These are phyloP conservation scores for Pythium rishiriense DNA, from an alignment of 352 stramenopile species.

Conservation along the genomic window DNA sequence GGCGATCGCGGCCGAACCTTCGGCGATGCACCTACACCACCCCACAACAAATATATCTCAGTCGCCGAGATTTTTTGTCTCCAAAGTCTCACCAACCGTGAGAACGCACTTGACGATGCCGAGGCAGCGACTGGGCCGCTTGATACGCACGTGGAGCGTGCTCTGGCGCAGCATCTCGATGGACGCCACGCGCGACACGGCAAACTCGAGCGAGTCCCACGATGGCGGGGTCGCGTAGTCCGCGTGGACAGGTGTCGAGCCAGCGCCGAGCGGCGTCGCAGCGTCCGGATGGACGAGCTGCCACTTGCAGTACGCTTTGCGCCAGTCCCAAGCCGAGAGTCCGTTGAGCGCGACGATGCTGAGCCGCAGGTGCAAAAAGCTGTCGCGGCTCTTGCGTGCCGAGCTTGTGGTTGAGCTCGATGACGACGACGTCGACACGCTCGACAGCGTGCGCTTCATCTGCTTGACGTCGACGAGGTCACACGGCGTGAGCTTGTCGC, in stretches of 20 bases:
- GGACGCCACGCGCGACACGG: neutral
- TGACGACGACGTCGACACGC: neutral
- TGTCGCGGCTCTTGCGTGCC: neutral
- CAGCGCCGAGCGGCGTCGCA: neutral
- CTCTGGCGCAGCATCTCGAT: conserved; percentile 21
- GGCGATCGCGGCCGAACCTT: conserved; percentile 1
- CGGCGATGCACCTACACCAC: conserved; percentile 1
- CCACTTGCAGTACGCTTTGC: conserved; percentile 17
- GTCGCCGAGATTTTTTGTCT: neutral
- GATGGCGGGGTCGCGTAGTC: conserved; percentile 1
- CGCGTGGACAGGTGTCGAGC: neutral
- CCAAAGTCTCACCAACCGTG: neutral
- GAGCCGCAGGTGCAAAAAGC: neutral
- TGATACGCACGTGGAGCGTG: conserved; percentile 9
- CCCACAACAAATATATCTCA: neutral
- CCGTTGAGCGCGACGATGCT: neutral
- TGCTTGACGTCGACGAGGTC: conserved; percentile 10
- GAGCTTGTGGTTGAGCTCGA: neutral
- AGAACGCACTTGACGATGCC: conserved; percentile 23
- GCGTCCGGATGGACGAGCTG: conserved; percentile 2
- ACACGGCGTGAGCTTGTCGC: conserved; percentile 15
- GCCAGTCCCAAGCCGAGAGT: conserved; percentile 18
- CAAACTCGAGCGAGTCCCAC: conserved; percentile 13
- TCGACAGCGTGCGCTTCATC: conserved; percentile 4
- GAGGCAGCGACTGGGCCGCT: conserved; percentile 23